Conservation (phyloP, 257 asterid genomes). For the Ilex asprella region DNA sequence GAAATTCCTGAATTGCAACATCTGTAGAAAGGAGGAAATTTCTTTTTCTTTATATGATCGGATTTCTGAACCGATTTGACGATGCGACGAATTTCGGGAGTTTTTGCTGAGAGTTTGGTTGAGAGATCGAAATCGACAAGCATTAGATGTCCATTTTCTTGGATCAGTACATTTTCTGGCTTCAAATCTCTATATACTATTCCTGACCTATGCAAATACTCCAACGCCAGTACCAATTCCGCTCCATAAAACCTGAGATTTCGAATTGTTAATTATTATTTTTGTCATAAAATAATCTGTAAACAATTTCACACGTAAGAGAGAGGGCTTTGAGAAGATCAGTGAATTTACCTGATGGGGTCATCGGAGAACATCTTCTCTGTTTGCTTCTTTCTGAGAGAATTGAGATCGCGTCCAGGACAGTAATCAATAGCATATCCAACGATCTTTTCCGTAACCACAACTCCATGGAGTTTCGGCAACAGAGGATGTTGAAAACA, state of each 20-base stretch:
- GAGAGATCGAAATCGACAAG: constrained; percentile 90
- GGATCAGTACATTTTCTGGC: constrained; percentile 95
- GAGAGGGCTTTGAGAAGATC: neutral
- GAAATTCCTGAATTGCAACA: constrained; percentile 40
- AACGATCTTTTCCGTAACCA: constrained; percentile 58
- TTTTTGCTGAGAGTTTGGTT: constrained; percentile 47
- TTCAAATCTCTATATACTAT: constrained; percentile 87
- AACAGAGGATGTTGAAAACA: constrained; percentile 63
- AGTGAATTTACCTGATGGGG: constrained; percentile 53
- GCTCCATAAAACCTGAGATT: constrained; percentile 79
- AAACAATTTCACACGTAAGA: too few species aligned
- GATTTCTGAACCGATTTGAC: constrained; percentile 9
- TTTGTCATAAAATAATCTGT: neutral
- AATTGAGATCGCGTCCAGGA: constrained; percentile 82
- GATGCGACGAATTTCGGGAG: constrained; percentile 31
- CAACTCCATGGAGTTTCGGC: constrained; percentile 75
- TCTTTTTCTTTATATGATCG: constrained; percentile 17
- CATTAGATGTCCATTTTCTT: constrained; percentile 84
- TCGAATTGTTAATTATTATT: too few species aligned
- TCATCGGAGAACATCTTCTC: constrained; percentile 97
- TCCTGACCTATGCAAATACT: constrained; percentile 71
- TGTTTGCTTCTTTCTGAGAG: constrained; percentile 58
- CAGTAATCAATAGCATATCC: constrained; percentile 94
- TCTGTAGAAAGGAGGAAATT: constrained; percentile 16
- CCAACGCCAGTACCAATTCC: constrained; percentile 77